A percentile compares a stretch with the other conserved stretches of the same genome.
Evolutionary conservation across 2,329 filamentous ascomycete genomes (phyloP).

Genomic region (Epichloe sibirici): DNA sequence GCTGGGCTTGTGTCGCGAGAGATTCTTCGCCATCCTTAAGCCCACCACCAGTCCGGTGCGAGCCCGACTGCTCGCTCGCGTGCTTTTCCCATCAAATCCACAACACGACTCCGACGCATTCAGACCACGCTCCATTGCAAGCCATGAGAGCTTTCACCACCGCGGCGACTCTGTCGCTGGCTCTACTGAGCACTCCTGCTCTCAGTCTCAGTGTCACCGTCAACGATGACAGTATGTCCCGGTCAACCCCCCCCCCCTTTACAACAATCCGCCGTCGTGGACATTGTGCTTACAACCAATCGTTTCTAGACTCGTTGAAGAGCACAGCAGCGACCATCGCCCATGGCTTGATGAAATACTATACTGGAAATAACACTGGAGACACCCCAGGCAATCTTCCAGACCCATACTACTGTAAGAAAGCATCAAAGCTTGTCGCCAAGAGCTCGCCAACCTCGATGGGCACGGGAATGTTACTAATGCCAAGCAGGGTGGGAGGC

Average conservation of each 20-base stretch:
- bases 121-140: neutral
- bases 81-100: neutral
- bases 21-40: neutral
- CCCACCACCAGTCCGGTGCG: neutral
- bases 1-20: neutral
- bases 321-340: conserved; percentile 34
- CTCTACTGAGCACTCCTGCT: conserved; percentile 5
- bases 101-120: neutral
- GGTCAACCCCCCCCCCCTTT: neutral
- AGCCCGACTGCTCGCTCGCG: neutral
- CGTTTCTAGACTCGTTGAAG: conserved; percentile 34
- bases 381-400: conserved; percentile 46
- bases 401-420: conserved; percentile 49
- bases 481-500: conserved; percentile 52
- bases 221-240: conserved; percentile 18
- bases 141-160: conserved; percentile 2
- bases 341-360: conserved; percentile 35
- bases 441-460: conserved; percentile 5
- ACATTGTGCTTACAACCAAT: neutral
- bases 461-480: neutral
- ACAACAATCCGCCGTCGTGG: neutral
- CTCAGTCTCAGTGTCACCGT: conserved; percentile 21
- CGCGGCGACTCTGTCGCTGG: conserved; percentile 7
- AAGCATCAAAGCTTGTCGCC: conserved; percentile 19
- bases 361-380: conserved; percentile 46